A percentile compares a stretch with the other conserved stretches of the same genome.
Evolutionary conservation across 306 rosid species (phyloP).

Genomic region (Lathyrus sativus): DNA sequence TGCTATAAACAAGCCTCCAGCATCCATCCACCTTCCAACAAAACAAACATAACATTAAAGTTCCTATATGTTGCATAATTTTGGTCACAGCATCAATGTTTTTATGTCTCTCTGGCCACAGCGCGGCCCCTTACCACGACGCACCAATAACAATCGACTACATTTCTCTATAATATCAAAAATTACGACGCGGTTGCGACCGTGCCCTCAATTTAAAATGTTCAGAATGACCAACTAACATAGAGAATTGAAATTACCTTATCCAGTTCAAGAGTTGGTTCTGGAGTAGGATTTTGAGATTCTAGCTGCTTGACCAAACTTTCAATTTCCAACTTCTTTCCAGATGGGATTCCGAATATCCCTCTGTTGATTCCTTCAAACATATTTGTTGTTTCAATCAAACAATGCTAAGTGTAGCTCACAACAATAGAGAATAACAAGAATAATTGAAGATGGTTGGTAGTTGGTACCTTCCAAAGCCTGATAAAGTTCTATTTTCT

Average conservation of each 20-base stretch:
- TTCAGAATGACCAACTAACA: not conserved
- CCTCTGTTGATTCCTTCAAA: conserved; percentile 74
- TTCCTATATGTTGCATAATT: too few relatives aligned
- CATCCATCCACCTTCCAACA: conserved; percentile 61
- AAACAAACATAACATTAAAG: conserved; percentile 7
- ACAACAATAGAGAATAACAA: not conserved
- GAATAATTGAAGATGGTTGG: not conserved
- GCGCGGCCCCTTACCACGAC: not conserved
- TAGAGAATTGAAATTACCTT: conserved; percentile 48
- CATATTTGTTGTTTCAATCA: conserved; percentile 29
- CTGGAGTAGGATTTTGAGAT: conserved; percentile 74
- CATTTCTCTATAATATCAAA: not conserved
- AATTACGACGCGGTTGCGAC: not conserved
- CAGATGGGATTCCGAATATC: conserved; percentile 77
- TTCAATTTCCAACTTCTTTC: conserved; percentile 68
- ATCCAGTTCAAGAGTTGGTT: conserved; percentile 59
- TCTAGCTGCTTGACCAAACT: conserved; percentile 66
- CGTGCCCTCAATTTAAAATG: not conserved
- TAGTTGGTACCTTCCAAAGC: conserved; percentile 61
- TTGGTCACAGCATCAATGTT: not conserved
- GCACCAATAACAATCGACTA: not conserved
- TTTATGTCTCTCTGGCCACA: not conserved
- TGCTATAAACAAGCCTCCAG: conserved; percentile 85
- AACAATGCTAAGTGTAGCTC: not conserved
- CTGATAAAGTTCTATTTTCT: conserved; percentile 54